Percentiles rank a stretch among this genome's conserved stretches.
These are phyloP conservation scores for Fusarium caatingaense DNA, from an alignment of 2,329 filamentous ascomycete species.

Conservation along the genomic window DNA sequence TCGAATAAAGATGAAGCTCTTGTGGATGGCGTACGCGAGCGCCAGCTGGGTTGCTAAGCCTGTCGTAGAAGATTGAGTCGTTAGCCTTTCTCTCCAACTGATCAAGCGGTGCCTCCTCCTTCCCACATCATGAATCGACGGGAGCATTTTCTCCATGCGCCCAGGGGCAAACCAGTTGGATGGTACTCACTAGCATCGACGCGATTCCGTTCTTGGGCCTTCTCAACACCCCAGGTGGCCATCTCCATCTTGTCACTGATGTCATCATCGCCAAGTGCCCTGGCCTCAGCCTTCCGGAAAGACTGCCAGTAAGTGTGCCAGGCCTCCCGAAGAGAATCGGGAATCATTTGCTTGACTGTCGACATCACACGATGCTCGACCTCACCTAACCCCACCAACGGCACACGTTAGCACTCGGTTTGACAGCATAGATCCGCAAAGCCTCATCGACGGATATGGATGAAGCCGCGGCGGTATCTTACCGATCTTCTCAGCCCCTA, in stretches of 20 bases:
- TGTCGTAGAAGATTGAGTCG: slow-evolving; percentile 46
- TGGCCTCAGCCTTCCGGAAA: slow-evolving; percentile 58
- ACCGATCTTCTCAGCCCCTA: slow-evolving; percentile 90
- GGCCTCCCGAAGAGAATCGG: slow-evolving; percentile 66
- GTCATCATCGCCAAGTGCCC: slow-evolving; percentile 57
- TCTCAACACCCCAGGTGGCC: slow-evolving; percentile 70
- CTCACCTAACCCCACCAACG: slow-evolving; percentile 56
- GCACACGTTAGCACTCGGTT: slow-evolving; percentile 29
- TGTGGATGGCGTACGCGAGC: slow-evolving; percentile 96
- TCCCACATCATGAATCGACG: slow-evolving; percentile 2
- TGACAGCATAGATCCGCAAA: background rate
- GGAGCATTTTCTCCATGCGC: slow-evolving; percentile 14
- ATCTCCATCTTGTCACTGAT: slow-evolving; percentile 61
- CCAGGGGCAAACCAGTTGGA: slow-evolving; percentile 10
- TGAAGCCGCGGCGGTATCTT: slow-evolving; percentile 45
- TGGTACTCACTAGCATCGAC: slow-evolving; percentile 78
- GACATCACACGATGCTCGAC: slow-evolving; percentile 76
- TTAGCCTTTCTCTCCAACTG: slow-evolving; percentile 40
- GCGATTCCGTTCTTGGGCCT: slow-evolving; percentile 70
- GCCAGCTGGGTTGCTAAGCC: slow-evolving; percentile 84
- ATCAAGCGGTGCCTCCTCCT: slow-evolving; percentile 10
- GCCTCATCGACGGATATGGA: slow-evolving; percentile 8
- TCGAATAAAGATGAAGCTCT: slow-evolving; percentile 96
- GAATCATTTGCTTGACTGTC: slow-evolving; percentile 67
- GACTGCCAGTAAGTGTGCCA: slow-evolving; percentile 63